These are phyloP conservation scores for Lecanicillium sp. DNA, from an alignment of 2,329 filamentous ascomycete species.

Conservation along the genomic window DNA sequence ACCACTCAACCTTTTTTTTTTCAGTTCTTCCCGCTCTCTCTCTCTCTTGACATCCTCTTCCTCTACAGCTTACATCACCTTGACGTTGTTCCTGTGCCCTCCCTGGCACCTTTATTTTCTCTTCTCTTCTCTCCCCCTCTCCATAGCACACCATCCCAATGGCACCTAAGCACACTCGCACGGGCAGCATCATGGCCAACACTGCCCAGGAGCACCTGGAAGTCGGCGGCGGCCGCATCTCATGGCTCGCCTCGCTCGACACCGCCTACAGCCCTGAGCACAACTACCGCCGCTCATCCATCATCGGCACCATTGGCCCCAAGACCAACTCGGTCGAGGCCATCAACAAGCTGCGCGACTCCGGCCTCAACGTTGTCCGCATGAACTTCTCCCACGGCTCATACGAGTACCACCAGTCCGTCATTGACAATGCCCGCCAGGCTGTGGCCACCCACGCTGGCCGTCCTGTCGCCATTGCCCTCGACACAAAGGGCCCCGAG, in stretches of 20 bases:
- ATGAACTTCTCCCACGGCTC: constrained; percentile 89
- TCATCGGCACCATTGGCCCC: constrained; percentile 97
- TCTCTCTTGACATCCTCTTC: constrained; percentile 4
- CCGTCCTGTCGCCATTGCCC: constrained; percentile 89
- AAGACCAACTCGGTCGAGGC: constrained; percentile 98
- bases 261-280: constrained; percentile 79
- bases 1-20: constrained; percentile 2
- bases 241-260: constrained; percentile 66
- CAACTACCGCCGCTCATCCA: constrained; percentile 93
- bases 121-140: constrained; percentile 9
- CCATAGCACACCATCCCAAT: constrained; percentile 22
- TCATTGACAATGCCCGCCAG: constrained; percentile 89
- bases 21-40: not conserved
- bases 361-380: constrained; percentile 94
- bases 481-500: constrained; percentile 62
- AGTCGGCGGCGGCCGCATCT: constrained; percentile 63
- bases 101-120: not conserved
- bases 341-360: constrained; percentile 86
- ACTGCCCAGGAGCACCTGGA: constrained; percentile 81
- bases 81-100: not conserved
- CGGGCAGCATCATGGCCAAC: constrained; percentile 40
- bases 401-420: constrained; percentile 96
- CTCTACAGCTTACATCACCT: not conserved
- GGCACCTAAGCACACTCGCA: constrained; percentile 20
- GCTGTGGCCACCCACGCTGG: constrained; percentile 72